phyloP scores from a whole-genome alignment of 2,329 filamentous ascomycete species.

The Geoglossum cookeanum region DNA sequence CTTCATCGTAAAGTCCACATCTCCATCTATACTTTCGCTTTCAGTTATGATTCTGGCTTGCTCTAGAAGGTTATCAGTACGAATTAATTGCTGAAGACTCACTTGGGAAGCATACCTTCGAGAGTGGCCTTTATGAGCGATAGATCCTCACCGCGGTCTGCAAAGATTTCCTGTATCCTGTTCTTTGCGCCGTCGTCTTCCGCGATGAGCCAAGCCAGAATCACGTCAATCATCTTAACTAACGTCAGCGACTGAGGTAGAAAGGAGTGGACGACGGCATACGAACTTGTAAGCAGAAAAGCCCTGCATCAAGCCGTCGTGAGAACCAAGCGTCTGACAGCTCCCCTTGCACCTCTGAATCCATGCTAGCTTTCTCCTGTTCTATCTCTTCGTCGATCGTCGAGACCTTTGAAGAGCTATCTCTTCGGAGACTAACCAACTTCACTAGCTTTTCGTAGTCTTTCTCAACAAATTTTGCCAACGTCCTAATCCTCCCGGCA shows the following conservation, averaged over 20 bases:
- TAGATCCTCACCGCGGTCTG: conserved; percentile 47
- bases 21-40: conserved; percentile 31
- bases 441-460: conserved; percentile 71
- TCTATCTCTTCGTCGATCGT: conserved; percentile 44
- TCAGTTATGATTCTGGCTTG: conserved; percentile 41
- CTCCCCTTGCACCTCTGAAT: conserved; percentile 39
- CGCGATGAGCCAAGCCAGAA: conserved; percentile 77
- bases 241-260: not conserved
- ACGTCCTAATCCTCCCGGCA: conserved; percentile 55
- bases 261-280: not conserved
- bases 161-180: conserved; percentile 44
- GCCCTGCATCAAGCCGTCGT: conserved; percentile 58
- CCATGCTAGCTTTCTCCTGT: conserved; percentile 33
- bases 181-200: conserved; percentile 62
- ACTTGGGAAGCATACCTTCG: conserved; percentile 28
- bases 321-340: conserved; percentile 55
- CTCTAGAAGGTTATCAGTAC: conserved; percentile 22
- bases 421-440: conserved; percentile 49
- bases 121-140: conserved; percentile 46
- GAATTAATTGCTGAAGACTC: not conserved
- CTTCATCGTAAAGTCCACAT: conserved; percentile 29
- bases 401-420: conserved; percentile 44
- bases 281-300: conserved; percentile 54
- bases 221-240: conserved; percentile 50
- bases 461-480: conserved; percentile 92